A percentile compares a stretch with the other conserved stretches of the same genome.
Conservation (phyloP, 148 eudicot species). For the Chenopodium berlandieri region DNA sequence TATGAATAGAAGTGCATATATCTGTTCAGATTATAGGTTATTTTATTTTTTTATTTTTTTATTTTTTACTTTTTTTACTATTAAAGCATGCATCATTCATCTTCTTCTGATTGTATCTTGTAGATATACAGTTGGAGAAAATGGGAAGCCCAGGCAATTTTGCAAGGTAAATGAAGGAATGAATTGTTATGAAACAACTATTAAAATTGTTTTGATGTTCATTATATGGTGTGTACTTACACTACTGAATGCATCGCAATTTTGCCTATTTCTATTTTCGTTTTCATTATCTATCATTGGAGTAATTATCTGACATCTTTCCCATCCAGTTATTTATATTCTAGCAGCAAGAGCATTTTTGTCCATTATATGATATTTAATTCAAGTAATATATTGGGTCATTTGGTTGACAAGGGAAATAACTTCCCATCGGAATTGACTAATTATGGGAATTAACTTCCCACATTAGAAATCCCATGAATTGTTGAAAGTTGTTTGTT, state of each 20-base stretch:
- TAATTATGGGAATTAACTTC: no score
- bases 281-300: background rate
- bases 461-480: no score
- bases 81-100: background rate
- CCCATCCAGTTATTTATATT: background rate
- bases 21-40: background rate
- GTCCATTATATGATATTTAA: background rate
- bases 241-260: background rate
- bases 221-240: background rate
- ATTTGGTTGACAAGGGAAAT: no score
- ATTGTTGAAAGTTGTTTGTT: no score
- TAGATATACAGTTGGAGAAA: conserved; percentile 99
- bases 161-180: conserved; percentile 43
- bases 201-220: background rate
- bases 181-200: background rate
- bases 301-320: background rate
- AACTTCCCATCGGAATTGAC: no score
- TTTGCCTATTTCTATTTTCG: background rate
- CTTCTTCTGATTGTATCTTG: conserved; percentile 18
- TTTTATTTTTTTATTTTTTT: conserved; percentile 9
- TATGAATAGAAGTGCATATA: background rate
- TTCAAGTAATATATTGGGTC: background rate
- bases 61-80: background rate
- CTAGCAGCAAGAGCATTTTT: background rate
- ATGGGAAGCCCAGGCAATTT: conserved; percentile 78